Evolutionary conservation across 2,329 filamentous ascomycete genomes (phyloP).

Genomic region (Dactylellina cionopaga): DNA sequence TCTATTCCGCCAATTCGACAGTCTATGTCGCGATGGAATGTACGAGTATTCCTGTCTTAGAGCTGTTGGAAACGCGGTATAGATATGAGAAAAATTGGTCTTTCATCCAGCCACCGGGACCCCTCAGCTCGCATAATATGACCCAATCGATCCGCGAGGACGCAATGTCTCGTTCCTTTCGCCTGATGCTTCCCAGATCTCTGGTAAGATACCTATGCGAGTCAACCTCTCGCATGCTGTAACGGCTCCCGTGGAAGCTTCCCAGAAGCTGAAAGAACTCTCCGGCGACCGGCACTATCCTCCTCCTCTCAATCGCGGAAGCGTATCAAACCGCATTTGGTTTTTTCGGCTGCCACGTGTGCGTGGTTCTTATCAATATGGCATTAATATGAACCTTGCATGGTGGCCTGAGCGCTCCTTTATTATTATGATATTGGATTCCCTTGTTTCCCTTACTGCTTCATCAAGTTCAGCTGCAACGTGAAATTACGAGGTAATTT

Average conservation of each 20-base stretch:
- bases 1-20: background rate
- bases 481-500: slow-evolving; percentile 31
- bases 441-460: slow-evolving; percentile 7
- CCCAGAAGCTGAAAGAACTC: slow-evolving; percentile 6
- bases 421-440: slow-evolving; percentile 12
- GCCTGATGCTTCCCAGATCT: slow-evolving; percentile 19
- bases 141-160: slow-evolving; percentile 22
- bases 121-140: slow-evolving; percentile 14
- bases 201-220: slow-evolving; percentile 22
- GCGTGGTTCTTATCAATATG: slow-evolving; percentile 15
- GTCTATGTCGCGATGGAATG: background rate
- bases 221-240: background rate
- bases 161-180: slow-evolving; percentile 22
- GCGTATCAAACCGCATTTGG: background rate
- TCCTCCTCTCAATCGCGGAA: slow-evolving; percentile 19
- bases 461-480: slow-evolving; percentile 20
- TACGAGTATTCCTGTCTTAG: background rate
- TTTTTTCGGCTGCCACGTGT: slow-evolving; percentile 46
- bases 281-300: slow-evolving; percentile 10
- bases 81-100: slow-evolving; percentile 23
- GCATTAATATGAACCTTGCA: slow-evolving; percentile 37
- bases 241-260: slow-evolving; percentile 6
- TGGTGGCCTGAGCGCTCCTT: slow-evolving; percentile 41
- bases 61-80: slow-evolving; percentile 21
- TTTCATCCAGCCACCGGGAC: slow-evolving; percentile 13